phyloP scores from a whole-genome alignment of 2,329 filamentous ascomycete genomes.

The Ramularia endophylla region DNA sequence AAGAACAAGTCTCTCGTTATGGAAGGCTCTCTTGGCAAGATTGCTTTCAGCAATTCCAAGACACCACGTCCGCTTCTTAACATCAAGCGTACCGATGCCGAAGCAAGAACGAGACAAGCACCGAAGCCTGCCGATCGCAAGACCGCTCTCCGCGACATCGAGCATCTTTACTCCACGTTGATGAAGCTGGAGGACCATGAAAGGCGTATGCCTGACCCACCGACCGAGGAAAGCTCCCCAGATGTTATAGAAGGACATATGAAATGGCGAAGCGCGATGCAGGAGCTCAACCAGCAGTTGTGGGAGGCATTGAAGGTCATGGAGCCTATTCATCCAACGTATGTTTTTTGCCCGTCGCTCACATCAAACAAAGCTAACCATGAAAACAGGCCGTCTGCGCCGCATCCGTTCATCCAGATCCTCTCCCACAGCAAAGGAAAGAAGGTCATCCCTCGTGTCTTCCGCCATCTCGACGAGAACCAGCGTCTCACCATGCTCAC shows the following conservation, averaged over 20 bases:
- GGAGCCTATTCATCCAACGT: slow-evolving; percentile 67
- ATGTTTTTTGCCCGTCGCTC: slow-evolving; percentile 21
- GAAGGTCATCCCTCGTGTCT: slow-evolving; percentile 89
- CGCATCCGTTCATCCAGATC: slow-evolving; percentile 93
- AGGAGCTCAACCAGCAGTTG: slow-evolving; percentile 68
- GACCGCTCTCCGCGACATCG: slow-evolving; percentile 76
- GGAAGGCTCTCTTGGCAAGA: slow-evolving; percentile 93
- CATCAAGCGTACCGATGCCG: slow-evolving; percentile 77
- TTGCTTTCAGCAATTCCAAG: slow-evolving; percentile 98
- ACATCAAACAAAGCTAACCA: slow-evolving; percentile 6
- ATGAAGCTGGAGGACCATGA: slow-evolving; percentile 96
- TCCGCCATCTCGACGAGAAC: slow-evolving; percentile 85
- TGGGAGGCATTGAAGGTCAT: slow-evolving; percentile 89
- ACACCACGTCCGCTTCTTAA: slow-evolving; percentile 92
- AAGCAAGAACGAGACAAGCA: slow-evolving; percentile 49
- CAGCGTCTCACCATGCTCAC: slow-evolving; percentile 93
- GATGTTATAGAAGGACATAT: slow-evolving; percentile 67
- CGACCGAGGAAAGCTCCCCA: slow-evolving; percentile 58
- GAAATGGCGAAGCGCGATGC: slow-evolving; percentile 69
- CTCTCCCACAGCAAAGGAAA: slow-evolving; percentile 94
- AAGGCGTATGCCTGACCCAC: slow-evolving; percentile 66
- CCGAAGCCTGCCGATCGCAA: slow-evolving; percentile 64
- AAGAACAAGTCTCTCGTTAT: slow-evolving; percentile 98
- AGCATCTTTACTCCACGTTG: slow-evolving; percentile 77
- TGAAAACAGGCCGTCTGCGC: slow-evolving; percentile 53